Base-by-base conservation (phyloP, 176 grass and related monocot species). In the Saccharum spontaneum region DNA sequence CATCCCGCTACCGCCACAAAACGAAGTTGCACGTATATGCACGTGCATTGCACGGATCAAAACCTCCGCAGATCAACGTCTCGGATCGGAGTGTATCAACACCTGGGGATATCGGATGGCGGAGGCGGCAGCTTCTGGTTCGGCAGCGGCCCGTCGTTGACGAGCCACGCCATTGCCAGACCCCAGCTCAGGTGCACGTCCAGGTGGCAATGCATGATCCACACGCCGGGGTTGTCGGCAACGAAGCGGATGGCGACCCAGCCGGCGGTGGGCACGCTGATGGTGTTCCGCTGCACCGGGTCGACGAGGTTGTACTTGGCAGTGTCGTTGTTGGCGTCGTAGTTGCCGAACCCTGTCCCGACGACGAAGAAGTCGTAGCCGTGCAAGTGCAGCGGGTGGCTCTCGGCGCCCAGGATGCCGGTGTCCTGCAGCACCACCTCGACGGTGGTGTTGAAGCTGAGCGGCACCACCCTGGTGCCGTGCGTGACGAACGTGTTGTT, bases 201-300 rank as follows among this genome's bases (percentile, higher is more conserved):
- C 4, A 93, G 43, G 87, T 97, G 95, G 86, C 95, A 97, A 77
- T 97, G 92, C 95, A 97, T 97, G 84, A 97, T 79, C 92, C 92
- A 97, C 4, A 92, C 90, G 30, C 92, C 91, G 12, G 94, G 94
- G 81, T 94, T 97, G 82, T 97, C 82, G 3, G 94, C 91, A 61
- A 79, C 74, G 81, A 97, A 97, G 31, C 94, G 89, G 40, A 97
- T 79, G 73, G 94, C 94, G 17, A 91, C 94, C 91, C 94, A 93
- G 5, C 94, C 94, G 30, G 84, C 91, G 77, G 94, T 69, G 60
- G 94, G 91, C 41, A 97, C 91, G 52, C 90, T 87, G 61, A 93
- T 30, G 37, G 94, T 93, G 91, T 97, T 97, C 57, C 91, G 79
- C 82, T 97, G 84, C 67, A 91, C 89, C 0, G 91, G 94, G 46